Evolutionary conservation across 83 land plant genomes (phyloP), one percentile per base, ranked within the genome.

Genomic region (Picea engelmannii): DNA sequence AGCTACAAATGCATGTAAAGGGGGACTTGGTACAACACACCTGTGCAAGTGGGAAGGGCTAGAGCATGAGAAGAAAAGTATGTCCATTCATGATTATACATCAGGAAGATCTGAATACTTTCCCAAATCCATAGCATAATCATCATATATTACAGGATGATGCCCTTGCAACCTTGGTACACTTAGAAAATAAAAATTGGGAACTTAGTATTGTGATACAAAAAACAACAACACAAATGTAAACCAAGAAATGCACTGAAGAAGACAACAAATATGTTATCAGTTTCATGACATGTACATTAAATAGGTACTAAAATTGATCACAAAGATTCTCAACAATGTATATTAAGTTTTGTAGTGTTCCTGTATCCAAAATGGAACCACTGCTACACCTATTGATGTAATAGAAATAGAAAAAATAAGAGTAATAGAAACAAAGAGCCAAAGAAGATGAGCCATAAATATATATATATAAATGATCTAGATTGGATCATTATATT

Each of bases 1-100:
- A 81, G 35, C 38, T 55, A 63, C 63, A 83, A 35, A 78, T 83
- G 84, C 64, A 65, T 78, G 81, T 84, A 74, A 66, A 84, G 76
- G 18, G 86, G 86, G 16, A 70, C 79, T 9, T 65, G 83, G 66
- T 84, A 63, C 16, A 84, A 17, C 52, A 84, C 21, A 31, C 86
- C 76, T 16, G 27, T 73, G 59, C 82, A 80, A 7, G 65, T 81
- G 70, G 67, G 81, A 44, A 74, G 86, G 44, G 79, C 62, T 17
- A 79, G 27, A 42, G 49, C 23, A 40, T 70, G 75, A 40, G 38
- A 70, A 40, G n/a, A 17, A 70, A 70, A 38, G 75, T 70, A 70
- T 17, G 75, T 70, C 75, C 75, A 70, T 40, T 70, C 75, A 38
- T 18, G 18, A 70, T 70, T 47, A 70, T 16, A 47, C 75, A 70